Conservation (phyloP, 331 rosid genomes). For the Rosa hybrid region DNA sequence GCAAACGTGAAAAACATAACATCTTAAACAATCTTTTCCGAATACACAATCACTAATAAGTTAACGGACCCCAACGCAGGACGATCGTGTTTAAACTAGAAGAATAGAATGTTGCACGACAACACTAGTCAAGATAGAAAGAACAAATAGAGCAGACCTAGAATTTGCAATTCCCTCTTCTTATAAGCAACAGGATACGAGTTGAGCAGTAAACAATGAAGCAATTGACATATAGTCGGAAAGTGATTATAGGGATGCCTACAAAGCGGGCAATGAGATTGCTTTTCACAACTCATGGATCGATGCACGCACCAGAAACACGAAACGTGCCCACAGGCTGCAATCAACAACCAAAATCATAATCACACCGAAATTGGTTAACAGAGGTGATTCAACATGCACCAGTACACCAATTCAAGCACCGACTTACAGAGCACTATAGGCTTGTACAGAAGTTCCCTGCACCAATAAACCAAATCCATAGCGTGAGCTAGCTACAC, state of each 20-base stretch:
- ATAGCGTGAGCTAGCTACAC: not conserved
- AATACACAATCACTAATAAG: not conserved
- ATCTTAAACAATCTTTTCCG: not conserved
- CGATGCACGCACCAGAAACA: conserved; percentile 90
- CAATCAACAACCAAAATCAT: conserved; percentile 1
- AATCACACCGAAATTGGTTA: not conserved
- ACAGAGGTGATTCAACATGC: no score
- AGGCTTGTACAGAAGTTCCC: conserved; percentile 82
- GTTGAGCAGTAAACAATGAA: conserved; percentile 76
- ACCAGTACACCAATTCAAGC: not conserved
- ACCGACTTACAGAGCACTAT: conserved; percentile 57
- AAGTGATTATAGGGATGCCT: conserved; percentile 68
- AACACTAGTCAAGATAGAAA: not conserved
- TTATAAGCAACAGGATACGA: conserved; percentile 59
- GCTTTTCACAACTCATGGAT: conserved; percentile 47
- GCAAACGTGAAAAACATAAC: not conserved
- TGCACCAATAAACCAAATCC: conserved; percentile 28
- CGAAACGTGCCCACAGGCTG: conserved; percentile 91
- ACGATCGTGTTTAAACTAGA: not conserved
- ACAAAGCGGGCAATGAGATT: conserved; percentile 78
- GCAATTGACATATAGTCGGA: conserved; percentile 72
- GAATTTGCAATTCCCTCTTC: conserved; percentile 57
- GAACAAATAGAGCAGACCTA: conserved; percentile 42
- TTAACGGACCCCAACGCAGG: not conserved
- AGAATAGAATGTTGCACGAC: not conserved